Percentiles rank a stretch among this genome's conserved stretches.
phyloP scores from a whole-genome alignment of 177 flowering plant species.

The Vitis hybrid region DNA sequence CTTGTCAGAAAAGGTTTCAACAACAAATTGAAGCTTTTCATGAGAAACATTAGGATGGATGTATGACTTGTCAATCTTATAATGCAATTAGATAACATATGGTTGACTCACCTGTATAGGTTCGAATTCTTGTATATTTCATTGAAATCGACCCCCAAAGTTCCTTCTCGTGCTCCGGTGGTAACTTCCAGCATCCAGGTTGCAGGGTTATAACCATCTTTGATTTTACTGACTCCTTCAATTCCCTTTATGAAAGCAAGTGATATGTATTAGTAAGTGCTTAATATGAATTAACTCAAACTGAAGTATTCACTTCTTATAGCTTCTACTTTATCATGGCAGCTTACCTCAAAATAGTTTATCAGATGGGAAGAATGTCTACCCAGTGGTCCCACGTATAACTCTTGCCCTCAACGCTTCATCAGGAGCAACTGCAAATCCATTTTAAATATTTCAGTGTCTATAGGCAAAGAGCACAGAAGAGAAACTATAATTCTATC shows the following conservation, averaged over 20 bases:
- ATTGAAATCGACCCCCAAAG: too few relatives aligned
- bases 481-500: background rate
- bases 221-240: constrained; percentile 57
- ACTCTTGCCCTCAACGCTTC: constrained; percentile 74
- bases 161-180: background rate
- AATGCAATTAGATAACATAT: too few relatives aligned
- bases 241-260: constrained; percentile 33
- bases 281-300: background rate
- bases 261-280: background rate
- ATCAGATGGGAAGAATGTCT: constrained; percentile 56
- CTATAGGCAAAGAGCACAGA: background rate
- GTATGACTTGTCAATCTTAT: too few relatives aligned
- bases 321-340: background rate
- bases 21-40: too few relatives aligned
- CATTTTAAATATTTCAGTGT: background rate
- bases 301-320: background rate
- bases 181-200: constrained; percentile 94
- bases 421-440: constrained; percentile 64
- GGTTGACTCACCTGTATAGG: too few relatives aligned
- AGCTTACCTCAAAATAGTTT: constrained; percentile 68
- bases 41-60: too few relatives aligned
- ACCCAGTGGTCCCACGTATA: constrained; percentile 81
- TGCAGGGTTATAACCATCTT: constrained; percentile 77
- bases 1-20: too few relatives aligned
- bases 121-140: too few relatives aligned